phyloP scores from a whole-genome alignment of 257 asterid genomes.

The Nicotiana otophora region DNA sequence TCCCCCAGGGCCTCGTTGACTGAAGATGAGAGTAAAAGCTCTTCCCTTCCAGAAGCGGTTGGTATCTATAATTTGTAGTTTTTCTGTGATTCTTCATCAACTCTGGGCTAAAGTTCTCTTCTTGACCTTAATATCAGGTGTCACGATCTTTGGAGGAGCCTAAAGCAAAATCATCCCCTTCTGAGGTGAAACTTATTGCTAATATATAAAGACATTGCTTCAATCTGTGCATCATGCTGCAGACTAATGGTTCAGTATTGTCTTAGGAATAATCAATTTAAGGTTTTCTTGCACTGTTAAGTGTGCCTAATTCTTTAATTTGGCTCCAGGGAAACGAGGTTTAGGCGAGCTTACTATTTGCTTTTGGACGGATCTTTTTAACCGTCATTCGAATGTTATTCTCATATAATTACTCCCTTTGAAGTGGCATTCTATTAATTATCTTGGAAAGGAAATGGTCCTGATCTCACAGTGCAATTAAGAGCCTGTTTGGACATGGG shows the following conservation, averaged over 20 bases:
- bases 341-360: neutral
- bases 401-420: neutral
- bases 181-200: conserved; percentile 40
- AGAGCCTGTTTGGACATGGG: no score
- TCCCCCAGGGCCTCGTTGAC: conserved; percentile 59
- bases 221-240: neutral
- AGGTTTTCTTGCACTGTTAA: neutral
- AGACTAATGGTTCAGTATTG: neutral
- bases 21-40: conserved; percentile 49
- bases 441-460: neutral
- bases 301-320: neutral
- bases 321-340: neutral
- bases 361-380: neutral
- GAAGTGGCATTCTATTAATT: neutral
- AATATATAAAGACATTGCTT: neutral
- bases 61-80: conserved; percentile 21
- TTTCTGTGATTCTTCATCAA: neutral
- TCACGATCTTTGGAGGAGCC: conserved; percentile 45
- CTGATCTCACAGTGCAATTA: neutral
- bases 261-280: neutral
- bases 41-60: conserved; percentile 49
- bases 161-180: conserved; percentile 30
- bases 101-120: conserved; percentile 9
- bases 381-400: neutral
- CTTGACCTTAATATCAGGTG: conserved; percentile 27